Percentiles rank a stretch among this genome's conserved stretches.
These are phyloP conservation scores for Creolimax fragrantissima DNA, from an alignment of 78 protist genomes.

Conservation along the genomic window DNA sequence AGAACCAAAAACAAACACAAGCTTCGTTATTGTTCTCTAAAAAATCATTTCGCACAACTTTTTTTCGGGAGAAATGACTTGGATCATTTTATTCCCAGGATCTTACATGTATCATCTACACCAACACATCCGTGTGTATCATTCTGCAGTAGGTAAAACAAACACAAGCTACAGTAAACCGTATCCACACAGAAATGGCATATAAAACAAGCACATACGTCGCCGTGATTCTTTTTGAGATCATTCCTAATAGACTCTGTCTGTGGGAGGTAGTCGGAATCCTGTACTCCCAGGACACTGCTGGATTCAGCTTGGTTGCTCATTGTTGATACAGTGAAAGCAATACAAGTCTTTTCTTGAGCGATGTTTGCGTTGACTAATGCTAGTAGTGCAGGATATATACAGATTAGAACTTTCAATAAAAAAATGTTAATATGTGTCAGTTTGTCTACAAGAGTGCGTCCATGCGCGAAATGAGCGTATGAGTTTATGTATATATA, in stretches of 20 bases:
- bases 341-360: neutral
- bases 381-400: neutral
- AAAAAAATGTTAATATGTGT: neutral
- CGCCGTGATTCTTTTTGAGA: neutral
- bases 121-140: no score
- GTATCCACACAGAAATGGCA: neutral
- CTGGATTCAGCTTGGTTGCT: no score
- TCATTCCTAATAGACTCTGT: neutral
- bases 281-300: no score
- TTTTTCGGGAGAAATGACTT: neutral
- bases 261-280: neutral
- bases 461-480: no score
- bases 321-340: no score
- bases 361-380: neutral
- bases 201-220: neutral
- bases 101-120: neutral
- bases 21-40: neutral
- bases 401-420: neutral
- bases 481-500: neutral
- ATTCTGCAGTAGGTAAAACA: no score
- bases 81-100: neutral
- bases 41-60: neutral
- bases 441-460: neutral
- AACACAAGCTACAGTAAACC: neutral
- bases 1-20: no score